Base-by-base conservation (phyloP, 495 filamentous ascomycete species). In the Melanomma pulvis-pyrius region DNA sequence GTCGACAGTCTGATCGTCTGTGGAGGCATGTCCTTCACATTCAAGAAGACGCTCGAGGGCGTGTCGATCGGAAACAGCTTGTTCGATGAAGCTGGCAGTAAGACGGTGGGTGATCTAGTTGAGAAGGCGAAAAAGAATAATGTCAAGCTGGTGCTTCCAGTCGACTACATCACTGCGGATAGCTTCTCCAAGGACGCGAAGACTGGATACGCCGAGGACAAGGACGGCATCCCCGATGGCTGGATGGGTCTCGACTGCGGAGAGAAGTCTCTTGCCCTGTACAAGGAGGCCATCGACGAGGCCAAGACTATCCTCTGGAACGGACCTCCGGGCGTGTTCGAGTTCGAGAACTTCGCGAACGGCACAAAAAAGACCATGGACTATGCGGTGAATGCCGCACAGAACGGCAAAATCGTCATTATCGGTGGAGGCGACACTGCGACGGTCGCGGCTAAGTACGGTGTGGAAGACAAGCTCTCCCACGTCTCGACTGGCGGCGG, bases 241-340 rank as follows among this genome's bases (percentile, higher is more conserved):
- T 97, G 88, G 90, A 91, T 96, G 91, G 94, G 93, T 72, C 87
- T 99, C 26, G 94, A 99, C 78, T 92, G 91, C 75, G 94, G 94
- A 54, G 84, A 89, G 72, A 87, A 97, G 87, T 90, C 86, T 72
- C 81, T 96, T 69, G 83, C 93, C 81, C 81, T 91, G 46, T 97
- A 88, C 86, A 84, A 92, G 83, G 79, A 89, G 72, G 86, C 92
- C 57, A 98, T 99, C 73, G 83, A 81, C 61, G 83, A 90, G 71
- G 86, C 96, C 50, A 89, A 97, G 86, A 99, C 94, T 52, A 98
- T 98, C 81, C 90, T 99, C 52, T 99, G 94, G 94, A 99, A 99
- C 83, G 94, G 76, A 44, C 94, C 94, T 50, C 87, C 92, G 15
- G 94, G 94, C 74, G 94, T 99, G 62, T 99, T 98, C 74, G 94